These are phyloP conservation scores for Blastobotrys raffinosifermentans DNA, from an alignment of 1,139 yeast species.

Conservation along the genomic window DNA sequence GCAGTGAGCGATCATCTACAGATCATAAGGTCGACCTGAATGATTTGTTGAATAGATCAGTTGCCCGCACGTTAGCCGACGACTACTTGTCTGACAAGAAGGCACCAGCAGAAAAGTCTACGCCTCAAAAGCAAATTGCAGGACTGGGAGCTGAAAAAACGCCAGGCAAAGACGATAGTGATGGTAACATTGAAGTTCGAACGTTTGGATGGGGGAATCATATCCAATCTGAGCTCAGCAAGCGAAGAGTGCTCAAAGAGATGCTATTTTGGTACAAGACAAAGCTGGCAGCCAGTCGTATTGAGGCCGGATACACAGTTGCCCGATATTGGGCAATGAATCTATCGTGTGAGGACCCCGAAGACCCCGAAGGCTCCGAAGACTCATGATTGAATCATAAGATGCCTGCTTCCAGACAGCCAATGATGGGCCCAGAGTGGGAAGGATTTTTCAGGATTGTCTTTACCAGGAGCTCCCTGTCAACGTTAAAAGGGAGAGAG, in stretches of 20 bases:
- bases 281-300: conserved; percentile 13
- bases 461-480: conserved; percentile 2
- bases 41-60: too few relatives aligned
- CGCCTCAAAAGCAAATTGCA: background rate
- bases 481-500: conserved; percentile 1
- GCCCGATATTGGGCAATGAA: background rate
- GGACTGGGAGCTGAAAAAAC: too few relatives aligned
- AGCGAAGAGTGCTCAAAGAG: conserved; percentile 14
- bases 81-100: background rate
- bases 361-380: background rate
- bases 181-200: too few relatives aligned
- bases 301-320: conserved; percentile 9
- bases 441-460: conserved; percentile 6
- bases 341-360: background rate
- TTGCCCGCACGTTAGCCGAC: too few relatives aligned
- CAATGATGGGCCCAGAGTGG: conserved; percentile 10
- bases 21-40: background rate
- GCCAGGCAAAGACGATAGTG: too few relatives aligned
- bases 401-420: conserved; percentile 20
- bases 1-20: background rate
- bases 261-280: conserved; percentile 15
- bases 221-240: conserved; percentile 11
- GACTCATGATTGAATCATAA: conserved; percentile 7
- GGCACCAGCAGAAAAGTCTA: background rate
- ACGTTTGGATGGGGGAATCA: conserved; percentile 12